These are phyloP conservation scores for Penicillium sp. DNA, from an alignment of 2,329 filamentous ascomycete species.

Conservation along the genomic window DNA sequence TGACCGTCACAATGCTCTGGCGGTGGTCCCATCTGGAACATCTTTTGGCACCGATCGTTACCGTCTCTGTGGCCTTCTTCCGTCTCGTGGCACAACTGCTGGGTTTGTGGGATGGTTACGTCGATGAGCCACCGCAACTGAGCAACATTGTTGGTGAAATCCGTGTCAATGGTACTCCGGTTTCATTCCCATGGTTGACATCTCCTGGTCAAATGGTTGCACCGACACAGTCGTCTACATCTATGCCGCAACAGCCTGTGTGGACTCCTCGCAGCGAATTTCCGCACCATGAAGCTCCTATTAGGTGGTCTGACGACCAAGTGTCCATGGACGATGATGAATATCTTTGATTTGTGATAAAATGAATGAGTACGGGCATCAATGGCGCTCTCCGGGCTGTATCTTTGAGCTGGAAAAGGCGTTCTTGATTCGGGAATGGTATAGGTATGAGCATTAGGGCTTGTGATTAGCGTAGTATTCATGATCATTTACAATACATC, in stretches of 20 bases:
- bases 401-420: neutral
- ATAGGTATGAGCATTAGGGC: neutral
- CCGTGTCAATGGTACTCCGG: slow-evolving; percentile 35
- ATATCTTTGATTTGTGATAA: slow-evolving; percentile 26
- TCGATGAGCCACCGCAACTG: slow-evolving; percentile 36
- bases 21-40: slow-evolving; percentile 48
- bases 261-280: slow-evolving; percentile 22
- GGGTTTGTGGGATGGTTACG: slow-evolving; percentile 49
- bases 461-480: neutral
- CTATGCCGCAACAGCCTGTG: slow-evolving; percentile 15
- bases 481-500: neutral
- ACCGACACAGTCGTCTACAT: slow-evolving; percentile 8
- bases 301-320: slow-evolving; percentile 20
- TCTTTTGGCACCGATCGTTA: slow-evolving; percentile 36
- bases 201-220: slow-evolving; percentile 21
- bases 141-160: slow-evolving; percentile 36
- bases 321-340: slow-evolving; percentile 42
- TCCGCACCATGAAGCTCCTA: slow-evolving; percentile 12
- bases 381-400: neutral
- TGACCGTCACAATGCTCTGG: slow-evolving; percentile 59
- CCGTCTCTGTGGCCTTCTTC: slow-evolving; percentile 36
- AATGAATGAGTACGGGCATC: neutral
- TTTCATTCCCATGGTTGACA: slow-evolving; percentile 27
- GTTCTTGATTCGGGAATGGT: neutral
- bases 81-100: slow-evolving; percentile 41